Evolutionary conservation across 2,329 filamentous ascomycete genomes (phyloP).

Genomic region (Exophiala phaeomuriformis): DNA sequence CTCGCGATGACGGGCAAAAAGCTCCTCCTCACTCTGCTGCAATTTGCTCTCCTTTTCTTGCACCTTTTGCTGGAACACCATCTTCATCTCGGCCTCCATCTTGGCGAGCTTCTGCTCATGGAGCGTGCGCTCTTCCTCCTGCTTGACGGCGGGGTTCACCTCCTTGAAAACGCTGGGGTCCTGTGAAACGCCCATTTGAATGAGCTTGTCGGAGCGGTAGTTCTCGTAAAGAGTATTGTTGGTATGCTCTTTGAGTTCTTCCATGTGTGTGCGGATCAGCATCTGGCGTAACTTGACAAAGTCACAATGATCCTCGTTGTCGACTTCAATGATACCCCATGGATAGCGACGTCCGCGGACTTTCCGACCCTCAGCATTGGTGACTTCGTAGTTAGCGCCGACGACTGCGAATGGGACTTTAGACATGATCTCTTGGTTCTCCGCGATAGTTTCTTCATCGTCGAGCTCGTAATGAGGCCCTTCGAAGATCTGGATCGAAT

Average conservation of each 20-base stretch:
- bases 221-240: slow-evolving; percentile 99
- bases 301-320: slow-evolving; percentile 99
- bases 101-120: slow-evolving; percentile 99
- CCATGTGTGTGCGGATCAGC: slow-evolving; percentile 99
- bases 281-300: slow-evolving; percentile 99
- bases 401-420: slow-evolving; percentile 98
- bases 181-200: slow-evolving; percentile 95
- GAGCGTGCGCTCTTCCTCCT: slow-evolving; percentile 94
- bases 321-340: slow-evolving; percentile 97
- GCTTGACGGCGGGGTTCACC: slow-evolving; percentile 99
- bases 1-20: slow-evolving; percentile 95
- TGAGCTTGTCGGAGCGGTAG: slow-evolving; percentile 99
- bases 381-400: slow-evolving; percentile 91
- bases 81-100: slow-evolving; percentile 99
- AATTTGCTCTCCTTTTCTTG: slow-evolving; percentile 99
- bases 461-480: slow-evolving; percentile 97
- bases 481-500: slow-evolving; percentile 98
- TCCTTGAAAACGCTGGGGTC: slow-evolving; percentile 99
- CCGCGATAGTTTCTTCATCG: slow-evolving; percentile 97
- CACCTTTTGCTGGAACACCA: slow-evolving; percentile 99
- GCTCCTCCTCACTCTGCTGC: slow-evolving; percentile 97
- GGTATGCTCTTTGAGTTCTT: slow-evolving; percentile 99
- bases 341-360: slow-evolving; percentile 94
- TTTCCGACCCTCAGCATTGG: slow-evolving; percentile 83
- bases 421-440: slow-evolving; percentile 99